Evolutionary conservation across 805 yeast genomes (phyloP), one percentile per base, ranked within the genome.

Genomic region (Zygosaccharomyces gambellarensis): DNA sequence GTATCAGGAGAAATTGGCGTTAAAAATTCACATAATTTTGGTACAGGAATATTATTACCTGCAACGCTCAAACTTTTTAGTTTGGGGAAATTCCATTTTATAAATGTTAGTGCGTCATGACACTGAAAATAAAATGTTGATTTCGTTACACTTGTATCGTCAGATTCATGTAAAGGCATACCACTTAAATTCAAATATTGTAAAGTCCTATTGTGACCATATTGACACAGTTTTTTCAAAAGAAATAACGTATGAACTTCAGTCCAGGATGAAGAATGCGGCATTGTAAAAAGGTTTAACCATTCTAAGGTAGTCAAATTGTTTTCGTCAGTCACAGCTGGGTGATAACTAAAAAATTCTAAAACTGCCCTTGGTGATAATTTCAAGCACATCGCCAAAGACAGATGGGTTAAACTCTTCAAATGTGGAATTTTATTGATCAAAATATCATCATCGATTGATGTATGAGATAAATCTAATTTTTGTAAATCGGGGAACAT

Each of bases 381-480:
- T 57, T 82, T 79, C 39, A 84, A 79, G 61, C 87, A 82, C 55
- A 78, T 74, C 3, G 83, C 77, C 28, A 84, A 61, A 1, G 95
- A 85, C 45, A 90, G 69, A 68, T 87, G 96, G 0, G 95, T 83
- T 36, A 90, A 69, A 56, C 76, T 71, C 17, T 84, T 81, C 12
- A 80, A 61, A 12, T 68, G 70, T 2, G 88, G 85, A 21, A 89
- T 65, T 48, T 60, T 59, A 21, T 75, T 68, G 48, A 71, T 64
- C 36, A 90, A 72, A 0, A 80, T 77, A n/a, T 77, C 73, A 3
- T 86, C 82, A 1, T 83, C 81, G 36, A 90, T 79, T 40, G 84
- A 81, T 0, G 97, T 90, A 60, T 88, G 96, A 12, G 87, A 81
- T 44, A 90, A 71, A 63, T 90, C 97, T 28, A 90, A 70, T 53